A percentile compares a stretch with the other conserved stretches of the same genome.
phyloP scores from a whole-genome alignment of 148 eudicot species.

The Camellia lanceoleosa region DNA sequence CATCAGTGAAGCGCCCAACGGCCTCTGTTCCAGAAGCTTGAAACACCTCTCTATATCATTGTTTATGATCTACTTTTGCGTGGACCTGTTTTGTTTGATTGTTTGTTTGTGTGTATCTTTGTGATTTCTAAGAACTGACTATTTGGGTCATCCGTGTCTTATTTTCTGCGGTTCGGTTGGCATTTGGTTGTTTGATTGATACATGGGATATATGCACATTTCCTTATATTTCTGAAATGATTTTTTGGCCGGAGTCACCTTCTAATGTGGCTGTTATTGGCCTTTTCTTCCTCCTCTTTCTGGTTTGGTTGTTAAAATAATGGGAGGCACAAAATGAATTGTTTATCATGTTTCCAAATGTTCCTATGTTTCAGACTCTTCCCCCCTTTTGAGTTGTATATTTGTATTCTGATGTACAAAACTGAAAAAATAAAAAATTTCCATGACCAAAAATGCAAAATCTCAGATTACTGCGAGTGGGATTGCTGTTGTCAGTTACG shows the following conservation, averaged over 20 bases:
- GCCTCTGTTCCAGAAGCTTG: conserved; percentile 48
- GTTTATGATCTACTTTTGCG: background rate
- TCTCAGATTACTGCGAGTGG: no score
- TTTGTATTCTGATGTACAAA: no score
- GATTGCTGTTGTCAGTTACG: no score
- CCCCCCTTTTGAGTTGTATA: no score
- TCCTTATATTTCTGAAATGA: background rate
- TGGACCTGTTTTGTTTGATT: background rate
- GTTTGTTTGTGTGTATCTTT: background rate
- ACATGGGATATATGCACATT: background rate
- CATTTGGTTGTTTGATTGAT: conserved; percentile 7
- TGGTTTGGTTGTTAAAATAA: background rate
- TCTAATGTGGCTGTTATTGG: background rate
- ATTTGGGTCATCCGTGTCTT: background rate
- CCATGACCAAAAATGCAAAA: no score
- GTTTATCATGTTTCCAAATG: background rate
- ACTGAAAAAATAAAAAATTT: no score
- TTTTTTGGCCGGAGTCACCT: background rate
- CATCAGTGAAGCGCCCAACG: conserved; percentile 56
- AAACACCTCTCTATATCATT: conserved; percentile 8
- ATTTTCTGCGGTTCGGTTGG: background rate
- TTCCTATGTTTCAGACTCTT: background rate
- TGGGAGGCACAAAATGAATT: background rate
- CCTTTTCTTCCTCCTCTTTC: background rate
- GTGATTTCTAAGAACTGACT: background rate